phyloP scores from a whole-genome alignment of 352 stramenopile genomes.

The Lagenidium giganteum region DNA sequence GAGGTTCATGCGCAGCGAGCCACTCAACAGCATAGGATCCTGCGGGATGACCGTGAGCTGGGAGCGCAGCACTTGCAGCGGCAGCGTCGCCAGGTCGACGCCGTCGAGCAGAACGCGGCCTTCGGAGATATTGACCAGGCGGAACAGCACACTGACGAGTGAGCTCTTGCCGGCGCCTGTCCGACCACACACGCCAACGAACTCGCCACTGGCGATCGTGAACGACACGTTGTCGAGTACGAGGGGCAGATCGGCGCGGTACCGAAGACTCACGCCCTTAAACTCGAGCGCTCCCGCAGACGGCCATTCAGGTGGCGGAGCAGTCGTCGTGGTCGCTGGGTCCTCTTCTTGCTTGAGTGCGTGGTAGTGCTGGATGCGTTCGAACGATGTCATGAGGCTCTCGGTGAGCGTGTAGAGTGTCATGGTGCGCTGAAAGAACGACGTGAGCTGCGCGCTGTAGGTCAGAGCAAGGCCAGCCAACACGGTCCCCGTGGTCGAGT shows the following conservation, averaged over 20 bases:
- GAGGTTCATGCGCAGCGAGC: slow-evolving; percentile 82
- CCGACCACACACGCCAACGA: slow-evolving; percentile 62
- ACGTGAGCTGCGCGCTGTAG: slow-evolving; percentile 86
- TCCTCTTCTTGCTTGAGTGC: slow-evolving; percentile 23
- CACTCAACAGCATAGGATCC: slow-evolving; percentile 89
- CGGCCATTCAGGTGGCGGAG: slow-evolving; percentile 29
- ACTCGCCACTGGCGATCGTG: slow-evolving; percentile 62
- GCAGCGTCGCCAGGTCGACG: slow-evolving; percentile 64
- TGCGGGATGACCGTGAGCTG: slow-evolving; percentile 83
- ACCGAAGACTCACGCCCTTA: slow-evolving; percentile 31
- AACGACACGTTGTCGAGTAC: slow-evolving; percentile 35
- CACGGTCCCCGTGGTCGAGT: slow-evolving; percentile 7
- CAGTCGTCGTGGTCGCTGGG: slow-evolving; percentile 63
- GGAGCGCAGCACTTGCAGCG: slow-evolving; percentile 62
- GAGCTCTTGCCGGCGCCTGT: slow-evolving; percentile 72
- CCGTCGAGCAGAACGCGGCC: slow-evolving; percentile 82
- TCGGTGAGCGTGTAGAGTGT: slow-evolving; percentile 87
- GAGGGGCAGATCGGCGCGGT: slow-evolving; percentile 33
- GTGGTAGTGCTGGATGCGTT: slow-evolving; percentile 40
- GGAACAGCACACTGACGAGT: slow-evolving; percentile 71
- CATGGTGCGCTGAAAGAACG: slow-evolving; percentile 88
- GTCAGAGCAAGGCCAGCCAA: slow-evolving; percentile 84
- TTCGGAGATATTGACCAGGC: slow-evolving; percentile 66
- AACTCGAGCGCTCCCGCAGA: slow-evolving; percentile 29
- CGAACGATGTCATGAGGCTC: slow-evolving; percentile 89